Conservation (phyloP, 1,139 yeast species). For the Neolecta irregularis region DNA sequence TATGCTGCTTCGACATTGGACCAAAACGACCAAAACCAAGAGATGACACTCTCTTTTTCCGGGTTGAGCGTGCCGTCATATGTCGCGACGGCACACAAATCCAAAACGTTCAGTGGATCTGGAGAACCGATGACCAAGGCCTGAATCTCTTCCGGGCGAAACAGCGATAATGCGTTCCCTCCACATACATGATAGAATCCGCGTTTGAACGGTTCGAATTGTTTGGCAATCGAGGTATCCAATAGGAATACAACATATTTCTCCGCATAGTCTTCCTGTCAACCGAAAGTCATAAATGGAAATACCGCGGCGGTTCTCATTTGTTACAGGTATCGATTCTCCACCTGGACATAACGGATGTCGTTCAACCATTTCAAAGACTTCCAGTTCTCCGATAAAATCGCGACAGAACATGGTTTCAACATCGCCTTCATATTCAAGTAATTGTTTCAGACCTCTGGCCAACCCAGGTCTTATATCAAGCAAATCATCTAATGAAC, state of each 20-base stretch:
- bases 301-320: constrained; percentile 30
- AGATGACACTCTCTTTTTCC: constrained; percentile 19
- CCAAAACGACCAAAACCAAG: constrained; percentile 81
- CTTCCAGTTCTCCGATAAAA: constrained; percentile 24
- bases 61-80: constrained; percentile 26
- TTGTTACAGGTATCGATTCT: constrained; percentile 35
- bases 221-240: constrained; percentile 37
- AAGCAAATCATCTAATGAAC: constrained; percentile 46
- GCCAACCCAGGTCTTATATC: constrained; percentile 57
- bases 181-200: constrained; percentile 70
- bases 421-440: constrained; percentile 35
- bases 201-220: constrained; percentile 40
- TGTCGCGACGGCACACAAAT: constrained; percentile 53
- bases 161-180: constrained; percentile 63
- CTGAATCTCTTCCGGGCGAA: constrained; percentile 69
- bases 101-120: constrained; percentile 48
- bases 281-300: background rate
- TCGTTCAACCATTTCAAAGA: constrained; percentile 18
- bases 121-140: constrained; percentile 64
- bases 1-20: constrained; percentile 29
- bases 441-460: constrained; percentile 38
- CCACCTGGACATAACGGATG: constrained; percentile 48
- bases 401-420: constrained; percentile 32
- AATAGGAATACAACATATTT: constrained; percentile 47
- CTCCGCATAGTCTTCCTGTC: constrained; percentile 37